Base-by-base conservation (phyloP, 768 basidiomycete species). In the Pisolithus microcarpus region DNA sequence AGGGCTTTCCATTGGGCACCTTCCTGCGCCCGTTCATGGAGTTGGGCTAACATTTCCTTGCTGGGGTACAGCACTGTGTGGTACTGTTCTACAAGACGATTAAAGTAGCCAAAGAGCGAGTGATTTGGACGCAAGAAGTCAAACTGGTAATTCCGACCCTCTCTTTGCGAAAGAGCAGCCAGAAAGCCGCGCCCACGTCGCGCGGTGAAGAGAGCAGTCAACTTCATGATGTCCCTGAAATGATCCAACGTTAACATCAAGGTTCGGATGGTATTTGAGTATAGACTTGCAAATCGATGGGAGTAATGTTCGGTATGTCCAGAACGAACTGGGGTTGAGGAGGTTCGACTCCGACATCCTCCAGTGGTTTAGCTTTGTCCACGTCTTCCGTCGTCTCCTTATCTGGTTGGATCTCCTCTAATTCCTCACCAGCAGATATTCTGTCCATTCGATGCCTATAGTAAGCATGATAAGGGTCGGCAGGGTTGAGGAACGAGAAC, bases 401-500 rank as follows among this genome's bases (percentile, higher is more conserved):
- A 24, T 73, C 72, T 24, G 70, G 67, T 0, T 73, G 56, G 1
- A 63, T 60, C 28, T 86, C 88, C 37, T 89, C 89, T 13, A 79
- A 73, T 8, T 80, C 62, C 62, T 90, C 87, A 18, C 91, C 92
- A 7, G 81, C 81, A 48, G 79, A 72, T 55, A 92, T 80, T 64
- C 82, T 84, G 44, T 92, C 90, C 72, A 95, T 81, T 64, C 87
- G 83, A 74, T 94, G 82, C 64, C 89, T 84, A 66, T 99, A 99
- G 72, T 99, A 98, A 54, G 90, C 90, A 84, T 98, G 91, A 74
- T 96, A 99, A 57, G 96, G 91, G 76, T 99, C 96, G 45, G 82
- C 81, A 55, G 91, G 85, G 74, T 95, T 95, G 68, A 99, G 80
- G 76, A 99, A 99, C 52, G 95, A 92, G 77, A 98, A 99, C 72